A percentile compares a stretch with the other conserved stretches of the same genome.
Evolutionary conservation across 176 grass and related monocot genomes (phyloP).

Genomic region (Oryza brachyantha): DNA sequence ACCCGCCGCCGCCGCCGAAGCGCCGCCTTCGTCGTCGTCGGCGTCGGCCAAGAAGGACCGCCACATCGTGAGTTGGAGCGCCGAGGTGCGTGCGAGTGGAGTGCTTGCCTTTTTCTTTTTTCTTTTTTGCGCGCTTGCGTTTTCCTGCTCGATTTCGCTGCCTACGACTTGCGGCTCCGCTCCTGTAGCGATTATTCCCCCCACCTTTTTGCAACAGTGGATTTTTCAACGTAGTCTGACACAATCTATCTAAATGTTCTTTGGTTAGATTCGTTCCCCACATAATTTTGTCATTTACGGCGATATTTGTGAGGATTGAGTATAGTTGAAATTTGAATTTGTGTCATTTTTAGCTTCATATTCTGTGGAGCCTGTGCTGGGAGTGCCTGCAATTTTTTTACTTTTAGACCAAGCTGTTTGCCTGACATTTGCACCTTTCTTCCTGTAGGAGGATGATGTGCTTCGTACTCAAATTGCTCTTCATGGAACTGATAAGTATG

Average conservation of each 20-base stretch:
- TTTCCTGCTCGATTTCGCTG: conserved; percentile 13
- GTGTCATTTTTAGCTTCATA: neutral
- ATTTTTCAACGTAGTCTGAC: neutral
- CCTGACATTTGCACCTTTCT: conserved; percentile 32
- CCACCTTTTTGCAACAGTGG: neutral
- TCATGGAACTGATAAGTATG: conserved; percentile 86
- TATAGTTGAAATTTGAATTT: neutral
- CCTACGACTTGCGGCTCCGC: neutral
- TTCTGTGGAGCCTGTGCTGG: neutral
- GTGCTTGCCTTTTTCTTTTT: too few species aligned
- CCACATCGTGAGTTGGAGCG: conserved; percentile 77
- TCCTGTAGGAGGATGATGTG: conserved; percentile 74
- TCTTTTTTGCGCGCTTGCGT: neutral
- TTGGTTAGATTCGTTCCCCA: neutral
- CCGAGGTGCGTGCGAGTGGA: conserved; percentile 55
- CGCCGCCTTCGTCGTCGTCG: conserved; percentile 1
- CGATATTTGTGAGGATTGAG: neutral
- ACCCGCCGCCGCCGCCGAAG: conserved; percentile 10
- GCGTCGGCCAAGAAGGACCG: conserved; percentile 75
- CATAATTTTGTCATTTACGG: neutral
- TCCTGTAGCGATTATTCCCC: neutral
- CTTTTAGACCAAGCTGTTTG: neutral
- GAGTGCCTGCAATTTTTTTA: neutral
- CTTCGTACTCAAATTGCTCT: conserved; percentile 76
- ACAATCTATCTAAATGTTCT: neutral